Base-by-base conservation (phyloP, 108 stramenopile species). In the Aurantiochytrium sp. region DNA sequence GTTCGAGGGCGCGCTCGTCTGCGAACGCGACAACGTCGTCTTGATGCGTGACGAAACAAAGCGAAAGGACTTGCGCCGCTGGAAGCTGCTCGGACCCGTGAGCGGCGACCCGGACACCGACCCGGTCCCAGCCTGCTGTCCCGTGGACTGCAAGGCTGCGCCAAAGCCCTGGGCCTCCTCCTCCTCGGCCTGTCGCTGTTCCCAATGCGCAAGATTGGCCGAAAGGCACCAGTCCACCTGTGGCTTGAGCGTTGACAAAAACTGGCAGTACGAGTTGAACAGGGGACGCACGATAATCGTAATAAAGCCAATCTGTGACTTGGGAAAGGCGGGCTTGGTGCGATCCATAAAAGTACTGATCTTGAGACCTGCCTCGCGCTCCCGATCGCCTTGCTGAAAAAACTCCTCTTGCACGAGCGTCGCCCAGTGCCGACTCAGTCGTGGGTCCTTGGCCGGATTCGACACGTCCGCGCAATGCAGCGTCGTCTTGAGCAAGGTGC, bases 241-340 rank as follows among this genome's bases (percentile, higher is more conserved):
- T 16, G 73, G 73, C 51, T 83, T 83, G 21, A 83, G 28, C 19
- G 73, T 51, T 5, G 89, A 57, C 18, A 91, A 18, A 5, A 91
- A 21, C 57, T 72, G 51, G 47, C 72, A 23, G 29, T 89, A 29
- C 60, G 44, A 5, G 35, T 5, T n/a, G 73, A 89, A 91, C 55
- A 91, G 64, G 18, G 95, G 95, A 53, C 57, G 35, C 8, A 94
- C 94, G 57, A 95, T 93, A 90, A 94, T 94, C 42, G 88, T 88
- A 51, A 92, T 93, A 83, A 94, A 94, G 42, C 93, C 93, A 76
- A 94, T 72, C 47, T 93, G 93, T 5, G 45, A 89, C 44, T 92
- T 91, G 8, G 92, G 59, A 8, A 60, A 19, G 18, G 58, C 55
- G 2, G 58, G 88, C 19, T 72, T 90, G 8, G n/a, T 58, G 5